Evolutionary conservation across 768 basidiomycete species (phyloP), one percentile per base, ranked within the genome.

Genomic region (Coprinopsis cinerea): DNA sequence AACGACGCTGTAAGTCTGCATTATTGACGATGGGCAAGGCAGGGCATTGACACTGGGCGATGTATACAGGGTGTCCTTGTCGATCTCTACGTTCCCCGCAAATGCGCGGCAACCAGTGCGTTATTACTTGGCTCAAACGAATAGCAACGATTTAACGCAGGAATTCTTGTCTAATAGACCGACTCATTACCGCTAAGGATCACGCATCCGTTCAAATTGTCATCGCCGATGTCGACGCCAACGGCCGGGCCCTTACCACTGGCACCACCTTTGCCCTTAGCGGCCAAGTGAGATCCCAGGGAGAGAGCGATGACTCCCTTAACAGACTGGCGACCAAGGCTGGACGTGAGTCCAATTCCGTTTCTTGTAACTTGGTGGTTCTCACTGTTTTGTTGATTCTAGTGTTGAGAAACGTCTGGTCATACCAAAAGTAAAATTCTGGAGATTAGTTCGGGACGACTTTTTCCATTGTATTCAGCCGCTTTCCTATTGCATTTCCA

Each of bases 41-140:
- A n/a, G 25, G 44, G n/a, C 40, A 46, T 41, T 53, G 47, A 47
- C 43, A 15, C 3, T 46, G 37, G 41, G 23, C 37, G 20, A 7
- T 43, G 22, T 32, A 50, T 57, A 34, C 55, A 96, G 91, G 95
- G 96, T 74, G 78, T 90, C 68, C 94, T 99, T 70, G 96, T 99
- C 66, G 96, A 98, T 80, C 93, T 99, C 73, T 99, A 99, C 77
- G 94, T 98, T 66, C 96, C 96, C 72, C 91, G 96, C 81, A 98
- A 98, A 74, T 98, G 96, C 71, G 83, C 92, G 66, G 93, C 94
- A 48, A 95, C 93, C 61, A 94, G 93, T 96, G 65, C 67, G 90
- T 82, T 52, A 18, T 5, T 4, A 45, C 44, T 5, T 32, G 9
- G 15, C 28, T 6, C 5, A 39, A 40, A 45, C 40, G 36, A 23